Evolutionary conservation across 176 grass and related monocot species (phyloP).

Genomic region (Alloteropsis semialata): DNA sequence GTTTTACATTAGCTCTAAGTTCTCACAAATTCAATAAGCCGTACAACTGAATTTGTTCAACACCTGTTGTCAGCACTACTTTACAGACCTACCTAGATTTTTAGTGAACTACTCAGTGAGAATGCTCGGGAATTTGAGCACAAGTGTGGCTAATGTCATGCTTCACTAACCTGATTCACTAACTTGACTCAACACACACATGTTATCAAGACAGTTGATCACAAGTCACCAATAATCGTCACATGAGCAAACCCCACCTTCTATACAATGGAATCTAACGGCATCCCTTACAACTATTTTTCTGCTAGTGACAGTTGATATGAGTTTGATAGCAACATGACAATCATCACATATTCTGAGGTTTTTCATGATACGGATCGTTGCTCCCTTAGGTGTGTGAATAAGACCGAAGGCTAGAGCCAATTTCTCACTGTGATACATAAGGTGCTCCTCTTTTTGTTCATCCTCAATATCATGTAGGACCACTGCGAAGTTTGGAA

Average conservation of each 20-base stretch:
- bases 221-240: slow-evolving; percentile 69
- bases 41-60: not conserved
- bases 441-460: slow-evolving; percentile 77
- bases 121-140: not conserved
- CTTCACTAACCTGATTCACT: not conserved
- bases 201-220: not conserved
- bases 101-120: not conserved
- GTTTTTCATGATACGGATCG: slow-evolving; percentile 73
- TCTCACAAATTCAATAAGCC: not conserved
- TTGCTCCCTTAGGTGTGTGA: slow-evolving; percentile 36
- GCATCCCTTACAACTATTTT: slow-evolving; percentile 72
- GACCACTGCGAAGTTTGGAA: slow-evolving; percentile 55
- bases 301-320: slow-evolving; percentile 53
- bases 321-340: slow-evolving; percentile 67
- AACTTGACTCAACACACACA: not conserved
- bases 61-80: not conserved
- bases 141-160: not conserved
- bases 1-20: not conserved
- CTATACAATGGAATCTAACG: slow-evolving; percentile 71
- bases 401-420: slow-evolving; percentile 66
- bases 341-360: slow-evolving; percentile 81
- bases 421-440: slow-evolving; percentile 79
- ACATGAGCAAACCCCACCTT: slow-evolving; percentile 63
- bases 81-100: not conserved
- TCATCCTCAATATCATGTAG: slow-evolving; percentile 82